phyloP scores from a whole-genome alignment of 1,139 yeast species.

The Pichia sp. region DNA sequence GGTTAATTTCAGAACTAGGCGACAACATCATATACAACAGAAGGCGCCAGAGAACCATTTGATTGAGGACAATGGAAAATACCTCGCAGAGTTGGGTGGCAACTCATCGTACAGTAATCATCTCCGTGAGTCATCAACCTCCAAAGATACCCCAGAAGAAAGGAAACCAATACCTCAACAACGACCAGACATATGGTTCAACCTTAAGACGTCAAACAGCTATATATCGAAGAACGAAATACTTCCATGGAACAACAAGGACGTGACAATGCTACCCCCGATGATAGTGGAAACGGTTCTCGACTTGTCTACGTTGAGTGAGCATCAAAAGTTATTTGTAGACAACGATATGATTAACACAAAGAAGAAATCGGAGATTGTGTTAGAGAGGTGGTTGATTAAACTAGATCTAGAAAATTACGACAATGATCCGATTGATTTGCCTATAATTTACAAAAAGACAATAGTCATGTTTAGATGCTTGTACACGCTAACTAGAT shows the following conservation, averaged over 20 bases:
- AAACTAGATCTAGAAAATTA: constrained; percentile 54
- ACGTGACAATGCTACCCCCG: constrained; percentile 55
- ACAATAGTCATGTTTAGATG: constrained; percentile 71
- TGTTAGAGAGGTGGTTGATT: constrained; percentile 86
- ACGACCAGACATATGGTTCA: constrained; percentile 57
- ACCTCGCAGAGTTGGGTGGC: constrained; percentile 3
- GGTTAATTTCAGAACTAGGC: constrained; percentile 19
- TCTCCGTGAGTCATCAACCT: background rate
- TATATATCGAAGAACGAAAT: constrained; percentile 52
- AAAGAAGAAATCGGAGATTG: constrained; percentile 68
- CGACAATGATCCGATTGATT: constrained; percentile 38
- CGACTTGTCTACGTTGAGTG: constrained; percentile 59
- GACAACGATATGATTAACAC: constrained; percentile 47
- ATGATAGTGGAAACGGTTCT: constrained; percentile 80
- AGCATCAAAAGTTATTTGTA: constrained; percentile 50
- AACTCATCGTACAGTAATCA: background rate
- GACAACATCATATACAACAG: background rate
- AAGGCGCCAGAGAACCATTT: background rate
- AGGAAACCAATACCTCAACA: background rate
- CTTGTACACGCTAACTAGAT: constrained; percentile 58
- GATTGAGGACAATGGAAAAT: background rate
- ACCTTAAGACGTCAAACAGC: constrained; percentile 50
- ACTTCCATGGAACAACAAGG: constrained; percentile 51
- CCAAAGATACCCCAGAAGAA: background rate
- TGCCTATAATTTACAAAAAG: constrained; percentile 70